Base-by-base conservation (phyloP, 2,329 filamentous ascomycete species). In the Penicillium sp. region DNA sequence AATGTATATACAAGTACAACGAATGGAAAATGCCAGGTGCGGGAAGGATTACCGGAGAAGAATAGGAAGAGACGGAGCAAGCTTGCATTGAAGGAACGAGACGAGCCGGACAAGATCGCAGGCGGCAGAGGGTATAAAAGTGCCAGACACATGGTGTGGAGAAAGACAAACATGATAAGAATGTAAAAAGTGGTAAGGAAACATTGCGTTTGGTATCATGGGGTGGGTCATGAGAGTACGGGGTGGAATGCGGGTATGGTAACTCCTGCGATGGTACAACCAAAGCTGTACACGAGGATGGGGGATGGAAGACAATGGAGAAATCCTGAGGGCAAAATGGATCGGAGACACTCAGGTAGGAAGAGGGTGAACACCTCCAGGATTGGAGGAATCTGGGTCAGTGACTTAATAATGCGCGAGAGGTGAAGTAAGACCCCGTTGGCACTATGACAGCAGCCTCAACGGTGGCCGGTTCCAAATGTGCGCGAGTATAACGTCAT, bases 101-200 rank as follows among this genome's bases (percentile, higher is more conserved):
- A 52, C 13, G 54, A 55, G 53, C 45, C 53, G 57, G 52, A 49
- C 38, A 43, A 57, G 52, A 43, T 58, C 49, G 37, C 19, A 30
- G 55, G 59, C 48, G 56, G 53, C 52, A 62, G 40, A 63, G 63
- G 64, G 65, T 67, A 67, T 67, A 66, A 60, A 60, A 52, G 60
- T 62, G 60, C 54, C 54, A 48, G 57, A 57, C 37, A 46, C 3
- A 8, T 38, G 25, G 25, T n/a, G 35, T 19, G 38, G 45, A 28
- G 30, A 56, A 37, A 37, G 35, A 37, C 35, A n/a, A 46, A 52
- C 30, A 57, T n/a, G 30, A 57, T 14, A 19, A 57, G 38, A 42
- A 30, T 42, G 49, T 38, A 52, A 55, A 52, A 49, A 45, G 37
- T 58, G 53, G 58, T 52, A 52, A 58, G 62, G 38, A 42, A 57